Conservation (phyloP, 164 flowering plant genomes). For the Liquidambar formosana region DNA sequence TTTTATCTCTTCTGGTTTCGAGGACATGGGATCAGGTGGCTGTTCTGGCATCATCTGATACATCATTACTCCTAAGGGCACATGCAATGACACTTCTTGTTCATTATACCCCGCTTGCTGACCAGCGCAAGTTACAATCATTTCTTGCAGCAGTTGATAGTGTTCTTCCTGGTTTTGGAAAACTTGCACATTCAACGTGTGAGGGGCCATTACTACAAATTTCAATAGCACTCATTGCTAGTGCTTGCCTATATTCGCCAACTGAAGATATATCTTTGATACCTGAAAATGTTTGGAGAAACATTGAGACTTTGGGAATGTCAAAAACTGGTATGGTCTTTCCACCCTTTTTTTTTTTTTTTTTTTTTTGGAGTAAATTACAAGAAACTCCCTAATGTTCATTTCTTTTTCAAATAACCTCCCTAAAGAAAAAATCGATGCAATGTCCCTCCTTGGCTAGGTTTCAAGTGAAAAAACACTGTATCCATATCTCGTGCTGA, state of each 20-base stretch:
- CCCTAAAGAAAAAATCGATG: no score
- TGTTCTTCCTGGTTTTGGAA: slow-evolving; percentile 55
- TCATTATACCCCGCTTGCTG: slow-evolving; percentile 60
- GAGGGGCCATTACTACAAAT: slow-evolving; percentile 59
- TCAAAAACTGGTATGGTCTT: slow-evolving; percentile 64
- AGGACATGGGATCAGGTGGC: slow-evolving; percentile 79
- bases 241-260: slow-evolving; percentile 69
- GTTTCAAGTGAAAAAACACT: no score
- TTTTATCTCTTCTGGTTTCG: slow-evolving; percentile 54
- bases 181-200: slow-evolving; percentile 40
- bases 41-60: slow-evolving; percentile 63
- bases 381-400: no score
- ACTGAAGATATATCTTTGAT: slow-evolving; percentile 73
- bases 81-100: slow-evolving; percentile 66
- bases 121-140: slow-evolving; percentile 55
- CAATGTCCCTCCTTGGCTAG: no score
- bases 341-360: background rate
- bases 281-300: slow-evolving; percentile 75
- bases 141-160: slow-evolving; percentile 67
- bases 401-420: no score
- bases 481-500: no score
- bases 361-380: no score
- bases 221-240: slow-evolving; percentile 72
- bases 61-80: slow-evolving; percentile 54
- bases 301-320: slow-evolving; percentile 57